Conservation (phyloP, 495 filamentous ascomycete genomes). For the Beverwykella pulmonaria region DNA sequence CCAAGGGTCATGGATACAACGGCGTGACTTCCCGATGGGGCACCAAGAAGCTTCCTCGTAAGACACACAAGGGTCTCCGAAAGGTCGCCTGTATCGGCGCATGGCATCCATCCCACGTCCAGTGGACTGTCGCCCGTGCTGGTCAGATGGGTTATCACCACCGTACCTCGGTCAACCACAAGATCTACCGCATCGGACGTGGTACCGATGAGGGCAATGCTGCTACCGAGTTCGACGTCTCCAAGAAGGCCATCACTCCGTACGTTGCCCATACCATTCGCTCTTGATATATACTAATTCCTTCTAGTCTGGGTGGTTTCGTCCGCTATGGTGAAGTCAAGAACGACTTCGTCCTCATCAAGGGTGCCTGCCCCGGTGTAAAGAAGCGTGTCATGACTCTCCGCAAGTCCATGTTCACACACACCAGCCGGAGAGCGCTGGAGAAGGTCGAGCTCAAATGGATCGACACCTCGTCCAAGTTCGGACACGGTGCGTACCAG, state of each 20-base stretch:
- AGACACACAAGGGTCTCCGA: slow-evolving; percentile 99
- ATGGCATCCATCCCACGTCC: slow-evolving; percentile 99
- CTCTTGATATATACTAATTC: slow-evolving; percentile 47
- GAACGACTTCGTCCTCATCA: slow-evolving; percentile 98
- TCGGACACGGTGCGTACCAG: slow-evolving; percentile 99
- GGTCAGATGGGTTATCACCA: slow-evolving; percentile 99
- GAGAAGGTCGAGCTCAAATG: slow-evolving; percentile 99
- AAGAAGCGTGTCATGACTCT: slow-evolving; percentile 99
- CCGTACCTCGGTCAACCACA: slow-evolving; percentile 99
- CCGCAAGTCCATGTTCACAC: slow-evolving; percentile 97
- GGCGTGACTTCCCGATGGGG: slow-evolving; percentile 99
- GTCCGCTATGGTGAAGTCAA: slow-evolving; percentile 99
- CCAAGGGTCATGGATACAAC: slow-evolving; percentile 97
- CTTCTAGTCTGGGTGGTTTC: slow-evolving; percentile 88
- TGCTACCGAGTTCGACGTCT: slow-evolving; percentile 91
- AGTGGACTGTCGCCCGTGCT: slow-evolving; percentile 99
- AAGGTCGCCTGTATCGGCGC: slow-evolving; percentile 99
- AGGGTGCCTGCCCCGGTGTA: slow-evolving; percentile 95
- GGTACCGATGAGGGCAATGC: slow-evolving; percentile 85
- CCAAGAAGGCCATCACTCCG: slow-evolving; percentile 99
- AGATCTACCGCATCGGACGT: slow-evolving; percentile 98
- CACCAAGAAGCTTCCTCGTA: slow-evolving; percentile 99
- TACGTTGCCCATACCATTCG: slow-evolving; percentile 62
- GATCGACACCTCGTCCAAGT: slow-evolving; percentile 99
- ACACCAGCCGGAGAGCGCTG: slow-evolving; percentile 89